phyloP scores from a whole-genome alignment of 1,284 basidiomycete genomes.

The Leccinum griseonigrum region DNA sequence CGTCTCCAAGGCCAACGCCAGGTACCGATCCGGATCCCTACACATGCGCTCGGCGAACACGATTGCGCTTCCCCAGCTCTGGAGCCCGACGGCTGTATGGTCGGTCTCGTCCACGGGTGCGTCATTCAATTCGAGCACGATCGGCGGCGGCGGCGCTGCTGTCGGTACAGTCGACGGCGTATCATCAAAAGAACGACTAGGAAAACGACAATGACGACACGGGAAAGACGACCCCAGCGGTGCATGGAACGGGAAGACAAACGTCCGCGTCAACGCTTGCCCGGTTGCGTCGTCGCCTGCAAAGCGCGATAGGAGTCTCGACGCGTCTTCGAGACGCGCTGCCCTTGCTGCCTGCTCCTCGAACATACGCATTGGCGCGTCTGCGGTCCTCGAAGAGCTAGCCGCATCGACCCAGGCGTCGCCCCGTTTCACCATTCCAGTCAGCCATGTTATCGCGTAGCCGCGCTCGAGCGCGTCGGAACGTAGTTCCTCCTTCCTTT shows the following conservation, averaged over 20 bases:
- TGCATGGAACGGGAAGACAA: constrained; percentile 43
- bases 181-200: neutral
- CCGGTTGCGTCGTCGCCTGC: constrained; percentile 38
- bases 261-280: constrained; percentile 49
- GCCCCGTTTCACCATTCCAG: constrained; percentile 59
- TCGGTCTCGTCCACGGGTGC: constrained; percentile 68
- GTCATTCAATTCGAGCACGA: constrained; percentile 72
- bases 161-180: too few relatives aligned
- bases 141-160: constrained; percentile 3
- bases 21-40: constrained; percentile 48
- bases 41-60: constrained; percentile 73
- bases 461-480: constrained; percentile 51
- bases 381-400: constrained; percentile 7
- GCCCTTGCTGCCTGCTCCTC: constrained; percentile 33
- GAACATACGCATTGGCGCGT: neutral
- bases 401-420: constrained; percentile 45
- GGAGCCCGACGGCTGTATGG: constrained; percentile 82
- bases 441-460: constrained; percentile 57
- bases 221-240: neutral
- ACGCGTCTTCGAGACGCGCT: constrained; percentile 38
- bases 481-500: constrained; percentile 33
- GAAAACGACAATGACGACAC: neutral
- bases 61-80: constrained; percentile 86
- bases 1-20: constrained; percentile 15
- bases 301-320: constrained; percentile 62